Conservation (phyloP, 2,329 filamentous ascomycete genomes). For the Furcasterigmium sp. region DNA sequence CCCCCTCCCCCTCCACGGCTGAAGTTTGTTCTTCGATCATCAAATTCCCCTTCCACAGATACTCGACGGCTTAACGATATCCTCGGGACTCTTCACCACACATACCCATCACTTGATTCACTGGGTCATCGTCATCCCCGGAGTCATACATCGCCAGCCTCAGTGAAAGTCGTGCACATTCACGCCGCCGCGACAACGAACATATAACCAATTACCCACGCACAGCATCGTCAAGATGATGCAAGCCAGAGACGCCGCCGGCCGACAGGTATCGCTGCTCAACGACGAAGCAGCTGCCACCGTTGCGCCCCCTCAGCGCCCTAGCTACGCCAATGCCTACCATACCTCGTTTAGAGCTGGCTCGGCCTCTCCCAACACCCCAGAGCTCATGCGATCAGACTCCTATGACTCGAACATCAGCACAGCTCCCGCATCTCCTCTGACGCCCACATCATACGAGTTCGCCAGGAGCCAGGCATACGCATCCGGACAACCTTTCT, state of each 20-base stretch:
- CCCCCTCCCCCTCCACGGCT: background rate
- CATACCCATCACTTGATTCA: too few relatives aligned
- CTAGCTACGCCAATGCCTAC: conserved; percentile 27
- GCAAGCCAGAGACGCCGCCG: conserved; percentile 50
- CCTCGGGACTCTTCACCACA: too few relatives aligned
- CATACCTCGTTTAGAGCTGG: conserved; percentile 29
- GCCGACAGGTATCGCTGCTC: conserved; percentile 53
- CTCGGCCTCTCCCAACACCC: conserved; percentile 46
- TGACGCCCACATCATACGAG: conserved; percentile 47
- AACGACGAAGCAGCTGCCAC: conserved; percentile 42
- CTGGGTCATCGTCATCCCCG: too few relatives aligned
- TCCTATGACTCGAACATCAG: conserved; percentile 58
- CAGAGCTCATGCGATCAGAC: conserved; percentile 53
- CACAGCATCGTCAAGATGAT: conserved; percentile 28
- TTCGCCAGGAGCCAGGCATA: conserved; percentile 30
- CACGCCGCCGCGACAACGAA: background rate
- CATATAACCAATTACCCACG: too few relatives aligned
- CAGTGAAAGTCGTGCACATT: too few relatives aligned
- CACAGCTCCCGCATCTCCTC: conserved; percentile 45
- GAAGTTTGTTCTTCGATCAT: background rate
- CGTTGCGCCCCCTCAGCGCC: conserved; percentile 10
- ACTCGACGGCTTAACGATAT: too few relatives aligned
- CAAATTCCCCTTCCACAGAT: too few relatives aligned
- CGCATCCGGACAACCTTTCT: conserved; percentile 13
- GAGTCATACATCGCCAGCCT: too few relatives aligned